Percentiles rank a stretch among this genome's conserved stretches.
phyloP scores from a whole-genome alignment of 148 eudicot species.

The Cornus controversa region DNA sequence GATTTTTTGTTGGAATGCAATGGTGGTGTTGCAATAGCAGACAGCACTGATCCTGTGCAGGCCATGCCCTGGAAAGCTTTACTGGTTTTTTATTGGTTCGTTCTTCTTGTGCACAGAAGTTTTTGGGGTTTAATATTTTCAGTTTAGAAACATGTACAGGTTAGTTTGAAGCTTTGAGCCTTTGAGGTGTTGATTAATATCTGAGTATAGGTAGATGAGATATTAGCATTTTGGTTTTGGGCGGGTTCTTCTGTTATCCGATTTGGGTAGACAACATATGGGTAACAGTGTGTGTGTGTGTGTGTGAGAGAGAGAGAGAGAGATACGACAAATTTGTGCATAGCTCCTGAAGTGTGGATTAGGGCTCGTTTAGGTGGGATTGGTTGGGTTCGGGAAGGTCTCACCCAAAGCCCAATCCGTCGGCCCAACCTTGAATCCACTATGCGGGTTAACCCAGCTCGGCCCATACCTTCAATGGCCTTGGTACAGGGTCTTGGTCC shows the following conservation, averaged over 20 bases:
- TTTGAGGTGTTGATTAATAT: background rate
- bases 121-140: background rate
- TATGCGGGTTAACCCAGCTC: too few relatives aligned
- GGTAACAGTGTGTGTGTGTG: too few relatives aligned
- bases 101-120: background rate
- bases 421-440: too few relatives aligned
- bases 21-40: constrained; percentile 34
- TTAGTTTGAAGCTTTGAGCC: background rate
- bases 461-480: too few relatives aligned
- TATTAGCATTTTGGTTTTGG: background rate
- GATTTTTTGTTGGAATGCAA: constrained; percentile 21
- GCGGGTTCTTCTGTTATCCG: constrained; percentile 6
- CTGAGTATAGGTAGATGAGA: background rate
- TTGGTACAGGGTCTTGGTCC: too few relatives aligned
- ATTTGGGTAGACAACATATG: too few relatives aligned
- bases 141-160: background rate
- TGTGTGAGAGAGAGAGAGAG: too few relatives aligned
- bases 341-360: too few relatives aligned
- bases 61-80: constrained; percentile 25
- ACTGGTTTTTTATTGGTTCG: background rate
- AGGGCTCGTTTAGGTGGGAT: too few relatives aligned
- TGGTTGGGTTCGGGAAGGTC: too few relatives aligned
- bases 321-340: too few relatives aligned
- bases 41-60: constrained; percentile 36
- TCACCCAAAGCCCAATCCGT: too few relatives aligned